phyloP scores from a whole-genome alignment of 202 grass and related monocot genomes.

The Digitaria exilis region DNA sequence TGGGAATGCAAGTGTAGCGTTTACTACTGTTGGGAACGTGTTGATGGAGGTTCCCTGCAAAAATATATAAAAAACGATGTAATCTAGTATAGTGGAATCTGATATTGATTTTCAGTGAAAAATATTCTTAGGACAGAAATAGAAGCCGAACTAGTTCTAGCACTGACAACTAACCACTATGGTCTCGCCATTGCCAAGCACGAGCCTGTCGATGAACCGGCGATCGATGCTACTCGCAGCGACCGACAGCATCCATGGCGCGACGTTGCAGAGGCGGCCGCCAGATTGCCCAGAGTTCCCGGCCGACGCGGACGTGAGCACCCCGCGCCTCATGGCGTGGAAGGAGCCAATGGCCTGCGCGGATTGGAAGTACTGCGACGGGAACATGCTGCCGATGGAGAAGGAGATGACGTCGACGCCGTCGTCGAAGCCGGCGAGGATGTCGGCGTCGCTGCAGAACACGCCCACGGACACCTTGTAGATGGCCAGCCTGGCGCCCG shows the following conservation, averaged over 20 bases:
- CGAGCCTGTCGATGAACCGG: slow-evolving; percentile 29
- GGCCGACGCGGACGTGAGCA: slow-evolving; percentile 30
- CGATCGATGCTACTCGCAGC: slow-evolving; percentile 58
- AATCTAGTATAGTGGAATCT: too few species aligned
- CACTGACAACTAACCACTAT: slow-evolving; percentile 21
- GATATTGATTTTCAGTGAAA: background rate
- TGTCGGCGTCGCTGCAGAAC: slow-evolving; percentile 1
- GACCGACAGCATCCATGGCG: slow-evolving; percentile 58
- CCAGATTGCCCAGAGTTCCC: slow-evolving; percentile 29
- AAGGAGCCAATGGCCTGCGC: slow-evolving; percentile 37
- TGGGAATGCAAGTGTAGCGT: too few species aligned
- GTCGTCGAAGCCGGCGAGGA: slow-evolving; percentile 52
- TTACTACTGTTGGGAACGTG: too few species aligned
- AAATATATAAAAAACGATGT: background rate
- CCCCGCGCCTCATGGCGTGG: slow-evolving; percentile 49
- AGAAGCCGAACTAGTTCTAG: too few species aligned
- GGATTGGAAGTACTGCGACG: background rate
- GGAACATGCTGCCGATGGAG: background rate
- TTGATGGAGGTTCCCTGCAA: slow-evolving; percentile 35
- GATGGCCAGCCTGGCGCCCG: slow-evolving; percentile 38
- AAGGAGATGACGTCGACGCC: slow-evolving; percentile 53
- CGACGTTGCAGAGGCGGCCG: slow-evolving; percentile 37
- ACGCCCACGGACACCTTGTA: slow-evolving; percentile 48
- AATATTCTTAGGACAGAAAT: background rate
- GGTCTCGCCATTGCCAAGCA: slow-evolving; percentile 34